Evolutionary conservation across 192 early-diverging fungal species (phyloP), one percentile per base, ranked within the genome.

Genomic region (Pilaira anomala): DNA sequence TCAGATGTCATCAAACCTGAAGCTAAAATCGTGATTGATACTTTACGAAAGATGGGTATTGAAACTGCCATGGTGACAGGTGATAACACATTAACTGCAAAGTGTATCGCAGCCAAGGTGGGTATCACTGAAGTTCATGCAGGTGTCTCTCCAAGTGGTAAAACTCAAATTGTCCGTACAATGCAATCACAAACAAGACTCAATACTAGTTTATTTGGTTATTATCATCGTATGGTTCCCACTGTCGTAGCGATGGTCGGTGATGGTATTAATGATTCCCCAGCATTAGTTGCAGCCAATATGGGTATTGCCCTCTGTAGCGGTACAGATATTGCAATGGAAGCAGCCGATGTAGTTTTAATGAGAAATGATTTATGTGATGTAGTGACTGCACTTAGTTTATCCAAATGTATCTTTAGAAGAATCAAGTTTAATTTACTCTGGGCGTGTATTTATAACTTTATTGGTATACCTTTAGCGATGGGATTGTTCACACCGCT

Each of bases 241-340:
- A 29, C 44, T 26, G 57, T 59, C 4, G 88, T 94, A 0, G 94
- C 94, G 11, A 94, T 98, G 91, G 88, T 96, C 2, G 96, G 96
- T 12, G 96, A 98, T 69, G 96, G 96, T 40, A 87, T 96, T 70
- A 98, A 98, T 60, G 96, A 98, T 60, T 91, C 93, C 14, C 92
- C 93, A 8, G 90, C 92, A 13, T 72, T 98, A 53, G 94, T 93
- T 0, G 81, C 84, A 6, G 80, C 90, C 8, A 83, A 96, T 60
- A 73, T 98, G n/a, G 94, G 94, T 1, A 91, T 98, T 65, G 91
- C 93, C 0, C 74, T 97, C 29, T 87, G 84, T 58, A 89, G 88
- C 0, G 96, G 93, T 5, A 94, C 96, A 0, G 96, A 98, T 73
- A 93, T 98, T 42, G 96, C 94, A 0, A 88, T 97, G 77, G 93